Percentiles rank a stretch among this genome's conserved stretches.
Conservation (phyloP, 2,329 filamentous ascomycete species). For the Paraphaeosphaeria sporulosa region DNA sequence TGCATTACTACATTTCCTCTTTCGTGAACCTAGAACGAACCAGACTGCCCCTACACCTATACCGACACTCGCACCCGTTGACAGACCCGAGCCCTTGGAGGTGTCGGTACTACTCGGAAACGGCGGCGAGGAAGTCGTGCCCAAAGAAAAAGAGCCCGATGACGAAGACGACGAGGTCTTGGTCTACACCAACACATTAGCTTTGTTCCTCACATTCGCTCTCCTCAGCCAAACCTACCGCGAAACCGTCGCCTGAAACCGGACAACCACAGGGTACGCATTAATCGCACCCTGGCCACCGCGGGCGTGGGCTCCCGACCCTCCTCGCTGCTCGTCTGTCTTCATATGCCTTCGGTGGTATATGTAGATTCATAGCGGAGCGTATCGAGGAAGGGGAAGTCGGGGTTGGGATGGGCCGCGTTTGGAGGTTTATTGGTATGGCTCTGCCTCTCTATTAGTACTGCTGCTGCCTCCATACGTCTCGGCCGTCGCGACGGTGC, state of each 20-base stretch:
- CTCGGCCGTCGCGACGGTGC: neutral
- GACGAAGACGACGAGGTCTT: neutral
- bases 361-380: conserved; percentile 5
- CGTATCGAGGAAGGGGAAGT: conserved; percentile 6
- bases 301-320: neutral
- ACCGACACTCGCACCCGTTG: conserved; percentile 12
- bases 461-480: neutral
- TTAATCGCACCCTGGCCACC: neutral
- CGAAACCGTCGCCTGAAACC: conserved; percentile 4
- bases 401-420: neutral
- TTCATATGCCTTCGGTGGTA: neutral
- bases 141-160: neutral
- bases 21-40: conserved; percentile 2
- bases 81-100: neutral
- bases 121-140: neutral
- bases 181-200: neutral
- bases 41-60: conserved; percentile 1
- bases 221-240: neutral
- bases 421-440: neutral
- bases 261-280: conserved; percentile 10
- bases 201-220: neutral
- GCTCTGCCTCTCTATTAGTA: neutral
- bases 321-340: neutral
- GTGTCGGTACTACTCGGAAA: neutral
- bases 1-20: neutral